Base-by-base conservation (phyloP, 257 asterid species). In the Plantago ovata region DNA sequence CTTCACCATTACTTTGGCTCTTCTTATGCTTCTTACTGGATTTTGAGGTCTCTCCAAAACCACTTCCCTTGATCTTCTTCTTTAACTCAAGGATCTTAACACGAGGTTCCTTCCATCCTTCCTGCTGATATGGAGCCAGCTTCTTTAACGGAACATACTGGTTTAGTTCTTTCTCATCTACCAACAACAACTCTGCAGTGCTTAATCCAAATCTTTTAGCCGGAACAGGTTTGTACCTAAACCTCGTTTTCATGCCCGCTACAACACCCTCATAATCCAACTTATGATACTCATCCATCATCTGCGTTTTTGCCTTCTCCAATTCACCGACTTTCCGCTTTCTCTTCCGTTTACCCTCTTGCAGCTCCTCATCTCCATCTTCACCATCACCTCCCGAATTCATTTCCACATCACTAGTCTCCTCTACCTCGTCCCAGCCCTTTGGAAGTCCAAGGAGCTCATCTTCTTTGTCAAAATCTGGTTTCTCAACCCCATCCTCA, bases 401-500 rank as follows among this genome's bases (percentile, higher is more conserved):
- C n/a, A n/a, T n/a, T n/a, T n/a, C n/a, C n/a, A n/a, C n/a, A n/a
- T 6, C 36, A 8, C 36, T 28, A 8, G 36, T 3, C 36, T 67
- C 64, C 45, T 76, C 52, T 47, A 62, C 63, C 40, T 73, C 79
- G 47, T 72, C 94, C 95, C 92, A 91, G 21, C 80, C 91, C 68
- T 79, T 70, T 10, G 75, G 66, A 65, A 91, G 86, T 56, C 95
- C 96, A 54, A 91, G 94, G 74, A 87, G 66, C 67, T 84, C 94
- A 73, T 91, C 94, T 60, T 91, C 98, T 69, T 80, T 72, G 21
- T 81, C 94, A 65, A 91, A 91, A 77, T 87, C 82, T 0, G 96
- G 98, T 58, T 87, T 91, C 47, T 73, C 89, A 14, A 15, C 71
- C 3, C 12, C 84, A 62, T 76, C 88, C 41, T 67, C 87, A 51